Percentiles rank a stretch among this genome's conserved stretches.
Conservation (phyloP, 2,329 filamentous ascomycete species). For the Colletotrichum tabaci region DNA sequence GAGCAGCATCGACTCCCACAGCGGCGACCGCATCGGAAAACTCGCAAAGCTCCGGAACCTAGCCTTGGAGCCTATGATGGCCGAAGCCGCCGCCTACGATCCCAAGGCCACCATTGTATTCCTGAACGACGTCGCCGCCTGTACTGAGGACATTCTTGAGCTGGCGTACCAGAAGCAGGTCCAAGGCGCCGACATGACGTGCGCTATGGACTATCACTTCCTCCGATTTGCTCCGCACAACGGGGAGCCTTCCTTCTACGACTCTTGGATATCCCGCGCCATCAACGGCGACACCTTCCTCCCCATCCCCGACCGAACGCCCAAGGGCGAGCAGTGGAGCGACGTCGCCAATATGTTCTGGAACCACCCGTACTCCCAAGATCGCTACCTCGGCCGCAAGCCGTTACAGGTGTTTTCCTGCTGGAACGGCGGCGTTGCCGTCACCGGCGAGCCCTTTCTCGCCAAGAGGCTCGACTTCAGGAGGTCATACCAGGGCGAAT, state of each 20-base stretch:
- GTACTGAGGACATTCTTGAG: conserved; percentile 67
- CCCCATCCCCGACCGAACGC: conserved; percentile 56
- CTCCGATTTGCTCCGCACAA: conserved; percentile 47
- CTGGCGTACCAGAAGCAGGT: conserved; percentile 60
- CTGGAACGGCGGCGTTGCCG: conserved; percentile 70
- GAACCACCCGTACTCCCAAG: conserved; percentile 58
- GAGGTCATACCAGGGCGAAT: conserved; percentile 57
- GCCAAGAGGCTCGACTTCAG: conserved; percentile 60
- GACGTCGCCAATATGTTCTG: conserved; percentile 67
- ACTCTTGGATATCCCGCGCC: conserved; percentile 67
- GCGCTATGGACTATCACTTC: conserved; percentile 72
- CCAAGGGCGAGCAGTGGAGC: conserved; percentile 63
- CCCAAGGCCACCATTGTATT: conserved; percentile 62
- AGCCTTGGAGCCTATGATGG: conserved; percentile 63
- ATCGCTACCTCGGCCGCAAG: conserved; percentile 51
- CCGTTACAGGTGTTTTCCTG: conserved; percentile 74
- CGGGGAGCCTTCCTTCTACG: conserved; percentile 66
- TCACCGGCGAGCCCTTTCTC: conserved; percentile 64
- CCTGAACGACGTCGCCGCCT: conserved; percentile 68
- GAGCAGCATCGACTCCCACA: conserved; percentile 60
- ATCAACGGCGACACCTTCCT: conserved; percentile 71
- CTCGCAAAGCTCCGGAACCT: conserved; percentile 68
- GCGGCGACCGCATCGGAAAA: conserved; percentile 60
- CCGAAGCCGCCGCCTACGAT: conserved; percentile 45
- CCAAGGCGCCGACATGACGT: conserved; percentile 70